Percentiles rank a stretch among this genome's conserved stretches.
These are phyloP conservation scores for Coniochaeta sp. DNA, from an alignment of 2,329 filamentous ascomycete species.

Conservation along the genomic window DNA sequence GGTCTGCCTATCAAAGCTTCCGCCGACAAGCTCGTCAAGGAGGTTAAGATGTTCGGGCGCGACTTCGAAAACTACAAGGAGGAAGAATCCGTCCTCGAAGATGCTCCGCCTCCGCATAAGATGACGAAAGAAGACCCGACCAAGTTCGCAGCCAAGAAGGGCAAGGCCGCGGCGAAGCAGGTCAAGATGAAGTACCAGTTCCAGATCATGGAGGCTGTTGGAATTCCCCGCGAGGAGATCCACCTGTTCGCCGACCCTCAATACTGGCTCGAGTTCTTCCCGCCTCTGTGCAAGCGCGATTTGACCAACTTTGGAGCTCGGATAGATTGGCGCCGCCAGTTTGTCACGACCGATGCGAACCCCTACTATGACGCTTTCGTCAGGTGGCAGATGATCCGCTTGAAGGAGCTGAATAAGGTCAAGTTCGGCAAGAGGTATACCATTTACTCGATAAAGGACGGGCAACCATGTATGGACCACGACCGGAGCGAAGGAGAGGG, in stretches of 20 bases:
- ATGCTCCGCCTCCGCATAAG: slow-evolving; percentile 50
- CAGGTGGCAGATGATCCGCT: slow-evolving; percentile 91
- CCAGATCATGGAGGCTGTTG: slow-evolving; percentile 82
- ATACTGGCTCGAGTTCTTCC: slow-evolving; percentile 73
- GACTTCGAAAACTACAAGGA: slow-evolving; percentile 74
- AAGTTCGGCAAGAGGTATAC: slow-evolving; percentile 64
- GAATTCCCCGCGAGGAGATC: slow-evolving; percentile 81
- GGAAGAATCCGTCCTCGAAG: slow-evolving; percentile 44
- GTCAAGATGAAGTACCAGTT: slow-evolving; percentile 95
- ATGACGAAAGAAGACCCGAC: slow-evolving; percentile 69
- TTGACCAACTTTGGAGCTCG: slow-evolving; percentile 76
- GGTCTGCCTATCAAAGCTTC: slow-evolving; percentile 98
- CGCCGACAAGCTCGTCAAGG: slow-evolving; percentile 86
- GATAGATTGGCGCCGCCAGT: slow-evolving; percentile 87
- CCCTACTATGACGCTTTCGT: slow-evolving; percentile 96
- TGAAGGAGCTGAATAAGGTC: slow-evolving; percentile 86
- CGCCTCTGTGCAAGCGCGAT: slow-evolving; percentile 70
- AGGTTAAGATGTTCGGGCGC: slow-evolving; percentile 82
- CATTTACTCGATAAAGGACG: slow-evolving; percentile 53
- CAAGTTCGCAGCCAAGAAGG: slow-evolving; percentile 89
- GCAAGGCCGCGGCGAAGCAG: slow-evolving; percentile 83
- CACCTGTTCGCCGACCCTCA: slow-evolving; percentile 87
- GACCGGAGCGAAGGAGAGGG: slow-evolving; percentile 77
- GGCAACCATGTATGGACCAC: slow-evolving; percentile 82
- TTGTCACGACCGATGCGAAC: slow-evolving; percentile 94